A percentile compares a stretch with the other conserved stretches of the same genome.
These are phyloP conservation scores for Staphylotrichum tortipilum DNA, from an alignment of 495 filamentous ascomycete genomes.

Conservation along the genomic window DNA sequence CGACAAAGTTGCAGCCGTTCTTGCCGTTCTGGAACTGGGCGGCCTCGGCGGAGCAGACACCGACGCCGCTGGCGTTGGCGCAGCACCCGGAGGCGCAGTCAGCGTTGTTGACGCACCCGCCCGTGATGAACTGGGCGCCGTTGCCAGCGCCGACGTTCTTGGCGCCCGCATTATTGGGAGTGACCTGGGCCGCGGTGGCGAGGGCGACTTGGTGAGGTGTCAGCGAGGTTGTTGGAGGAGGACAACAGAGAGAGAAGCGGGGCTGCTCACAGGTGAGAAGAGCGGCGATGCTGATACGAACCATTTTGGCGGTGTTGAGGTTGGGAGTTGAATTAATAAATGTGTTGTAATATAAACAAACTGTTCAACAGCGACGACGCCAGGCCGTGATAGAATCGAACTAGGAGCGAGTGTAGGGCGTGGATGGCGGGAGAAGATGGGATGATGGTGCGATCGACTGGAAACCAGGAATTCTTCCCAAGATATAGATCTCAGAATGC, in stretches of 20 bases:
- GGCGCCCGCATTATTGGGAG: conserved; percentile 35
- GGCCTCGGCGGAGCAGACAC: conserved; percentile 37
- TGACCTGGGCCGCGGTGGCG: conserved; percentile 23
- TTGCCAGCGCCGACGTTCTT: conserved; percentile 44
- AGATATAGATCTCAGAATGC: not conserved
- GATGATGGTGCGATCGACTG: conserved; percentile 7
- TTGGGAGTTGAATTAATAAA: not conserved
- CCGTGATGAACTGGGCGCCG: conserved; percentile 44
- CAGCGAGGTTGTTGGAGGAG: too few relatives aligned
- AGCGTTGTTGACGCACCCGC: conserved; percentile 39
- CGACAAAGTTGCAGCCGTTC: conserved; percentile 35
- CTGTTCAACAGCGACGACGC: conserved; percentile 11
- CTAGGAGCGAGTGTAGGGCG: not conserved
- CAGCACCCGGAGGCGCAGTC: conserved; percentile 39
- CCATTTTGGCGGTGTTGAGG: conserved; percentile 27
- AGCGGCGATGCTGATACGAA: conserved; percentile 26
- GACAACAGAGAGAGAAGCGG: too few relatives aligned
- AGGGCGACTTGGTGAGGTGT: too few relatives aligned
- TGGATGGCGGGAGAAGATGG: not conserved
- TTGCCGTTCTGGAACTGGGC: conserved; percentile 35
- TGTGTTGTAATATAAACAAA: not conserved
- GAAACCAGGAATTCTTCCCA: not conserved
- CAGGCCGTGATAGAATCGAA: conserved; percentile 12
- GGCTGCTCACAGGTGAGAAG: conserved; percentile 30
- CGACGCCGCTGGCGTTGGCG: conserved; percentile 27